A percentile compares a stretch with the other conserved stretches of the same genome.
Conservation (phyloP, 148 eudicot genomes). For the Chenopodium berlandieri region DNA sequence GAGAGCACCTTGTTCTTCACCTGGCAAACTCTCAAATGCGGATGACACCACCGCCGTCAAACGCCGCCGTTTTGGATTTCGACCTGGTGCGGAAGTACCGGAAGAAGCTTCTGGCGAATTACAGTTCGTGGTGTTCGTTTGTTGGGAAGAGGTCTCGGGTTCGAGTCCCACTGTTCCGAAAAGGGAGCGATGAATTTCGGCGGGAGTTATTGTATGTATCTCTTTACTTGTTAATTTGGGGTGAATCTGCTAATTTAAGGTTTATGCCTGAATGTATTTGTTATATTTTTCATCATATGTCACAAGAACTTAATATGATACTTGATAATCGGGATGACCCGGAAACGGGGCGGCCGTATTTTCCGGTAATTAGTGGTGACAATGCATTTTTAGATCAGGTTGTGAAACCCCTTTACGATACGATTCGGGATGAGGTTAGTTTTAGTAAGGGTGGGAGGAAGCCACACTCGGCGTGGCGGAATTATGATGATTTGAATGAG, state of each 20-base stretch:
- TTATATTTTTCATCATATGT: conserved; percentile 78
- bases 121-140: conserved; percentile 68
- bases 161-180: conserved; percentile 33
- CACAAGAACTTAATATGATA: conserved; percentile 57
- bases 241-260: conserved; percentile 74
- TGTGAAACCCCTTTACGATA: conserved; percentile 56
- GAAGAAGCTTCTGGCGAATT: conserved; percentile 51
- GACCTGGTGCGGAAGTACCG: conserved; percentile 54
- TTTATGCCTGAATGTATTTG: conserved; percentile 85
- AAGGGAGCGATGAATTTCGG: conserved; percentile 47
- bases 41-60: conserved; percentile 49
- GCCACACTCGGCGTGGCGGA: conserved; percentile 94
- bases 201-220: conserved; percentile 68
- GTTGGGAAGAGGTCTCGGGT: conserved; percentile 43
- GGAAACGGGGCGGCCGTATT: conserved; percentile 51
- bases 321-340: conserved; percentile 48
- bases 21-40: conserved; percentile 80
- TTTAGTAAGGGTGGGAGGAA: conserved; percentile 67
- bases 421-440: conserved; percentile 51
- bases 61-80: conserved; percentile 47
- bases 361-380: conserved; percentile 47
- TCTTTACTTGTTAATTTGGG: conserved; percentile 78
- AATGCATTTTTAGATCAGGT: conserved; percentile 50
- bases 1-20: conserved; percentile 89
- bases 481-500: conserved; percentile 94